Evolutionary conservation across 2,329 filamentous ascomycete genomes (phyloP).

Genomic region (Xylaria sp.): DNA sequence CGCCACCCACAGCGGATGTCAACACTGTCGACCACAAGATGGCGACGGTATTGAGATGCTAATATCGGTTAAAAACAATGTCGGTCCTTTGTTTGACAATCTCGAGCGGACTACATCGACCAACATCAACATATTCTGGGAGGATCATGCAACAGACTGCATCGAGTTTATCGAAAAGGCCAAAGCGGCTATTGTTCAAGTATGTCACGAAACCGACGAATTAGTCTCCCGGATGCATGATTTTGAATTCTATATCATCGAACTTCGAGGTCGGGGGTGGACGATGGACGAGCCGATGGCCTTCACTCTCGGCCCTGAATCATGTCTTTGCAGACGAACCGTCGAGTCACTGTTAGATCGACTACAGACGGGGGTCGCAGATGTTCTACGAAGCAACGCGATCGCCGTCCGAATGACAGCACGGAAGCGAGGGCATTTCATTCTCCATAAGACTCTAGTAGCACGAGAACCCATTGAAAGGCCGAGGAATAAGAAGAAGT

Average conservation of each 20-base stretch:
- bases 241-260: conserved; percentile 59
- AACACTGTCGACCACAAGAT: conserved; percentile 54
- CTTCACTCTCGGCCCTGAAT: conserved; percentile 56
- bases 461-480: conserved; percentile 52
- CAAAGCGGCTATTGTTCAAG: conserved; percentile 51
- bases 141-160: conserved; percentile 56
- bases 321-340: conserved; percentile 56
- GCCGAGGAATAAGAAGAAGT: conserved; percentile 48
- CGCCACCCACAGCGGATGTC: conserved; percentile 51
- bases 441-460: conserved; percentile 61
- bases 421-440: conserved; percentile 63
- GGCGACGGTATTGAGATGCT: conserved; percentile 58
- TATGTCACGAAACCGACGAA: conserved; percentile 56
- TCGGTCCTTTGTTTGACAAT: conserved; percentile 60
- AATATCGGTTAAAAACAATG: conserved; percentile 60
- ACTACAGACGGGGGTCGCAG: conserved; percentile 61
- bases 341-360: conserved; percentile 62
- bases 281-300: conserved; percentile 57
- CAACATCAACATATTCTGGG: conserved; percentile 58
- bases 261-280: conserved; percentile 60
- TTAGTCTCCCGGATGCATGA: conserved; percentile 57
- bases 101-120: conserved; percentile 56
- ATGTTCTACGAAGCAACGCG: conserved; percentile 60
- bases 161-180: conserved; percentile 56
- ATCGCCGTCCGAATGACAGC: conserved; percentile 59